phyloP scores from a whole-genome alignment of 148 eudicot genomes.

The Silene uniflora region DNA sequence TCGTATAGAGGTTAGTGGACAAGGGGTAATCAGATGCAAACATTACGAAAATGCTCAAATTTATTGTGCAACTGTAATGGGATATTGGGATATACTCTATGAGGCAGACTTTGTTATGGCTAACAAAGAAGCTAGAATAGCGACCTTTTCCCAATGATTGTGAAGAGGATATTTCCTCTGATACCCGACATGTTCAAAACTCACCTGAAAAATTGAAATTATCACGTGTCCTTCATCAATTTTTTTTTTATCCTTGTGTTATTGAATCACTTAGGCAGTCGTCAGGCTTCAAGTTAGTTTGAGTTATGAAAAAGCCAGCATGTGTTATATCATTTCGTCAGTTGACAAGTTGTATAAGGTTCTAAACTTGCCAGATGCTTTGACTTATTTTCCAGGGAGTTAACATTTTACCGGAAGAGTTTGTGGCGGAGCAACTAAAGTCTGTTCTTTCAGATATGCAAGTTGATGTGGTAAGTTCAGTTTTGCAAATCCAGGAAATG shows the following conservation, averaged over 20 bases:
- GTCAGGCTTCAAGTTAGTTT: not conserved
- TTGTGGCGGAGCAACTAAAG: slow-evolving; percentile 57
- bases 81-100: not conserved
- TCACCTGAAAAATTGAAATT: not conserved
- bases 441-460: slow-evolving; percentile 83
- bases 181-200: not conserved
- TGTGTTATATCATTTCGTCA: not conserved
- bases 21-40: not conserved
- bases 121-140: not conserved
- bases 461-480: slow-evolving; percentile 75
- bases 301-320: not conserved
- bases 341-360: not conserved
- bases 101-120: not conserved
- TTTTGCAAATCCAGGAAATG: not conserved
- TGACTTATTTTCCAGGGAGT: slow-evolving; percentile 48
- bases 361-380: slow-evolving; percentile 10
- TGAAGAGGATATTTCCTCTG: not conserved
- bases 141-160: not conserved
- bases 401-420: slow-evolving; percentile 51
- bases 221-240: not conserved
- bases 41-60: not conserved
- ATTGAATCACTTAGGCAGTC: not conserved
- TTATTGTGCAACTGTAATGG: not conserved
- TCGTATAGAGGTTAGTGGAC: too few relatives aligned
- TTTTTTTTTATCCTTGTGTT: not conserved